A percentile compares a stretch with the other conserved stretches of the same genome.
phyloP scores from a whole-genome alignment of 1,284 basidiomycete species.

The Takashimella koratensis region DNA sequence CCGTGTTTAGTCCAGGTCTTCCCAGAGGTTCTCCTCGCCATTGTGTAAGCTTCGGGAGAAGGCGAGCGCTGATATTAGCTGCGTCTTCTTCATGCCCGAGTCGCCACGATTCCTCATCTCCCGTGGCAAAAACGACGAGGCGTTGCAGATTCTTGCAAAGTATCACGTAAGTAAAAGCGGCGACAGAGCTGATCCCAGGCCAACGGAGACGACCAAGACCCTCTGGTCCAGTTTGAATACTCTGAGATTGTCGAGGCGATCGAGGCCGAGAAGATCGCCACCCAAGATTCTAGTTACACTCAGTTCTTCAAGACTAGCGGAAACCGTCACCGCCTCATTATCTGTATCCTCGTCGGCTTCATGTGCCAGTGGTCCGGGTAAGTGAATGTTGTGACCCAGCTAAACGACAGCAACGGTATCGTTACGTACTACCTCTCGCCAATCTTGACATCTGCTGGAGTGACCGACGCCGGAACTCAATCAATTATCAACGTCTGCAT shows the following conservation, averaged over 20 bases:
- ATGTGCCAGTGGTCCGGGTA: no score
- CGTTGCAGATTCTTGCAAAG: slow-evolving; percentile 26
- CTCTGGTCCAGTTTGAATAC: slow-evolving; percentile 46
- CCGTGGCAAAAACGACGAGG: slow-evolving; percentile 27
- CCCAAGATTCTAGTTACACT: no score
- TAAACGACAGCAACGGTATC: slow-evolving; percentile 63
- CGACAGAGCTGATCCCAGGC: no score
- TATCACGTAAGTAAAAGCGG: slow-evolving; percentile 35
- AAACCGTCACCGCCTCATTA: slow-evolving; percentile 51
- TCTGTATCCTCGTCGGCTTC: slow-evolving; percentile 54
- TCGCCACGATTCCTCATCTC: slow-evolving; percentile 49
- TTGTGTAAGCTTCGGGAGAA: no score
- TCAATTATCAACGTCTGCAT: slow-evolving; percentile 68
- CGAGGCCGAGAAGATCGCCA: slow-evolving; percentile 35
- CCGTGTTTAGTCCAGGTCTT: slow-evolving; percentile 14
- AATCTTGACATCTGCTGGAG: slow-evolving; percentile 65
- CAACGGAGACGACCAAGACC: slow-evolving; percentile 41
- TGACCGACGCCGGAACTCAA: slow-evolving; percentile 59
- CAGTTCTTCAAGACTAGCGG: slow-evolving; percentile 43
- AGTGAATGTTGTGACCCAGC: no score
- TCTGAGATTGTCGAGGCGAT: slow-evolving; percentile 49
- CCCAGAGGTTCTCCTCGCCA: slow-evolving; percentile 8
- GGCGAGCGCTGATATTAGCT: no score
- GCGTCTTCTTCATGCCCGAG: slow-evolving; percentile 6
- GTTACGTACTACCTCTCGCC: slow-evolving; percentile 66